These are phyloP conservation scores for Neurospora sp. DNA, from an alignment of 495 filamentous ascomycete genomes.

Conservation along the genomic window DNA sequence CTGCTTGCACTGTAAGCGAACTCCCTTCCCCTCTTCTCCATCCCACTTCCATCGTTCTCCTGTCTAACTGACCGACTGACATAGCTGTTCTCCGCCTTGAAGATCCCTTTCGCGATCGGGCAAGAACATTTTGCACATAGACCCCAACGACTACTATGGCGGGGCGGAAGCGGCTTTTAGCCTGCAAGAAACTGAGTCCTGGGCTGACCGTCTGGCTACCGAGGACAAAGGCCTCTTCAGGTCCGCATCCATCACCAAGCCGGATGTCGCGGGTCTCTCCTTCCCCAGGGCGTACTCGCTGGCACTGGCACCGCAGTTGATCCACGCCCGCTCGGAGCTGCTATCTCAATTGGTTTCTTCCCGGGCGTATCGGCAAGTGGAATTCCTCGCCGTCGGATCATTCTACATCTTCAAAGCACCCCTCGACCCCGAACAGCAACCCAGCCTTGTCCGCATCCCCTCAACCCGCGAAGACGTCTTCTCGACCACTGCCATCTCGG, in stretches of 20 bases:
- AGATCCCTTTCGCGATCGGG: constrained; percentile 87
- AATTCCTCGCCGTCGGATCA: constrained; percentile 88
- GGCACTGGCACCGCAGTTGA: constrained; percentile 73
- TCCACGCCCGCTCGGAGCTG: constrained; percentile 73
- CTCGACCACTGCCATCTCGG: constrained; percentile 56
- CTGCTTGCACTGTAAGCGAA: constrained; percentile 80
- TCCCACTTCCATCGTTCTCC: constrained; percentile 2
- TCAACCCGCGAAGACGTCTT: constrained; percentile 84
- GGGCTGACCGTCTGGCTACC: constrained; percentile 38
- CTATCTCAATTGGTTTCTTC: constrained; percentile 75
- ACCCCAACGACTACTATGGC: constrained; percentile 82
- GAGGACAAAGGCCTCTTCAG: constrained; percentile 10
- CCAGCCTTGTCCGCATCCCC: constrained; percentile 54
- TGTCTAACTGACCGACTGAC: constrained; percentile 51
- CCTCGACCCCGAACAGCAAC: constrained; percentile 11
- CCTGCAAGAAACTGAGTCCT: constrained; percentile 69
- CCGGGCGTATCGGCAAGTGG: constrained; percentile 75
- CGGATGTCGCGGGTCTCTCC: constrained; percentile 34
- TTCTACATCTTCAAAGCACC: constrained; percentile 66
- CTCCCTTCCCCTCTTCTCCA: background rate
- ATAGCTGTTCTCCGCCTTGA: constrained; percentile 39
- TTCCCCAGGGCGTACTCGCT: constrained; percentile 74
- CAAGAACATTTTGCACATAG: constrained; percentile 86
- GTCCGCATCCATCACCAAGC: constrained; percentile 16
- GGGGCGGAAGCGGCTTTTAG: constrained; percentile 78